These are phyloP conservation scores for Fraxinus americana DNA, from an alignment of 257 asterid species.

Conservation along the genomic window DNA sequence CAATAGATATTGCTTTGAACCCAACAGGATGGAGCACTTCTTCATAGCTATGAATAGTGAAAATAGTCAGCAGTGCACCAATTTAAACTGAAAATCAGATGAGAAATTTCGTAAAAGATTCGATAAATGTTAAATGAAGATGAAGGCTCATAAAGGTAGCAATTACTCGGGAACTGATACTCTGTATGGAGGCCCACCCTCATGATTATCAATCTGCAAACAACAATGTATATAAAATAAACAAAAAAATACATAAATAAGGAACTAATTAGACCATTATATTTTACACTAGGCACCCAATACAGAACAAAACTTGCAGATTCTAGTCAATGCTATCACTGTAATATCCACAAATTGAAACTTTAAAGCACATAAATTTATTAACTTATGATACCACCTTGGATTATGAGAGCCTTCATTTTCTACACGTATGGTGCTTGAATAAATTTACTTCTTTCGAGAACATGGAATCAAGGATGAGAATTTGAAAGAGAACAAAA, in stretches of 20 bases:
- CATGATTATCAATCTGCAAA: constrained; percentile 66
- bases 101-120: background rate
- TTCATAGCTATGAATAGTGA: constrained; percentile 53
- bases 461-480: background rate
- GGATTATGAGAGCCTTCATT: background rate
- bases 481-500: background rate
- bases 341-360: background rate
- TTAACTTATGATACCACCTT: background rate
- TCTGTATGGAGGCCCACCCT: constrained; percentile 87
- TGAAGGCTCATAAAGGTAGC: constrained; percentile 15
- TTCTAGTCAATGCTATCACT: background rate
- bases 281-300: background rate
- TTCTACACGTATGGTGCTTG: background rate
- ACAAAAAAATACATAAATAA: background rate
- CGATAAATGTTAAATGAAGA: constrained; percentile 1
- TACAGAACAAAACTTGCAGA: background rate
- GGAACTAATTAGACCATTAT: background rate
- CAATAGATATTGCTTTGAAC: constrained; percentile 55
- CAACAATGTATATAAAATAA: background rate
- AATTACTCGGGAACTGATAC: constrained; percentile 74
- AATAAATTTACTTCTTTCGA: background rate
- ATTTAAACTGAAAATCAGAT: background rate
- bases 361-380: background rate
- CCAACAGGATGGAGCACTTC: constrained; percentile 76
- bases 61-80: constrained; percentile 5